Base-by-base conservation (phyloP, 345 rosid genomes). In the Corymbia maculata region DNA sequence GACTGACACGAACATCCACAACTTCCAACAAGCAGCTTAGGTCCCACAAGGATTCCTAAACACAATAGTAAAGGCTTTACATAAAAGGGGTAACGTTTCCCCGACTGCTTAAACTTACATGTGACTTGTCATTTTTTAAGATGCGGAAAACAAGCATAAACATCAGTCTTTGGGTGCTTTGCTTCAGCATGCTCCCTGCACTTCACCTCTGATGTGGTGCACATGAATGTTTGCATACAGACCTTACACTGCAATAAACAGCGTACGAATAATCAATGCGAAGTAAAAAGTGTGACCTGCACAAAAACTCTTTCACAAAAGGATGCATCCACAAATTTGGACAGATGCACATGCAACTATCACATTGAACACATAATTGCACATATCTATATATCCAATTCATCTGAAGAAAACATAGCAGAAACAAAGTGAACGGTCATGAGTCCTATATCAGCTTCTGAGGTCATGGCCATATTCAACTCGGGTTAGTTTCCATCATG, bases 211-310 rank as follows among this genome's bases (percentile, higher is more conserved):
- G 95, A 91, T 21, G 96, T 95, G 47, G 97, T 94, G 88, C 96
- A 93, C 50, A 93, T 94, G 90, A 95, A 94, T 36, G 96, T 93
- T 90, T 95, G 97, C 94, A 95, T 95, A 90, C 95, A 95, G 86
- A 92, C 92, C 91, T 94, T 93, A 92, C 95, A 95, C 94, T 95
- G 94, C 92, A 91, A 50, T 16, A 87, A 89, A 45, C 86, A 5
- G 30, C 55, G 55, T 5, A 64, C 24, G 52, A 49, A 87, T 21
- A 50, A 49, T 44, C 79, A 79, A 51, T 68, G 8, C 49, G 2
- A 19, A 75, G 82, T 75, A 75, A 75, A 75, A 42, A 36, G 24
- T 9, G 24, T 5, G 28, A 75, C 82, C 3, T 42, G 82, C 49
- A 42, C 26, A 42, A 21, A 36, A 75, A 42, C 82, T 75, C 13